Evolutionary conservation across 2,329 filamentous ascomycete species (phyloP), one percentile per base, ranked within the genome.

Genomic region (Penicillium sp.): DNA sequence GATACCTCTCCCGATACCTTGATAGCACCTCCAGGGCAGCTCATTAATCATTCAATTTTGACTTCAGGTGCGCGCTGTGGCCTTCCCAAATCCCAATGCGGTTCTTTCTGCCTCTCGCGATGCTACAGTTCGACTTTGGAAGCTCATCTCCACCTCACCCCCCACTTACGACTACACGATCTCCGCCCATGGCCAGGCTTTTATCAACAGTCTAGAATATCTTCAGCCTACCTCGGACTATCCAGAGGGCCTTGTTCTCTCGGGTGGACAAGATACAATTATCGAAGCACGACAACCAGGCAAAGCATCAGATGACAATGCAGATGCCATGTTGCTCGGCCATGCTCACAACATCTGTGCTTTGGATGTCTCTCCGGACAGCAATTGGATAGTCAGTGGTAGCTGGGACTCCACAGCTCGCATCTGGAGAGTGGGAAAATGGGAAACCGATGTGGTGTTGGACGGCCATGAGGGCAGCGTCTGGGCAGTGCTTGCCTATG

Each of bases 351-450:
- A 96, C 55, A 80, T 98, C 30, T 95, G 90, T 61, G 76, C 89
- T 6, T 68, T 98, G 30, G 86, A 94, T 55, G 81, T 86, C 11
- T 82, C 82, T 34, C 76, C 82, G 1, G 76, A 80, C 42, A 83
- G 82, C 2, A 76, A 70, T 30, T 85, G 80, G 61, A 73, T 96
- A 27, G 81, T 95, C 31, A 96, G 90, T 49, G 92, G 90, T 20
- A 85, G 89, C 54, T 98, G 92, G 92, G 92, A 98, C 64, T 79
- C 79, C 18, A 84, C 88, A 48, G 89, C 87, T 17, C 82, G 87
- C 37, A 69, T 96, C 35, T 98, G 92, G 92, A 76, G 74, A 46
- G 70, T 92, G n/a, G 77, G 78, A 27, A 88, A 83, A 50, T 95
- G 90, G 85, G 87, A 93, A 57, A 77, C 77, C 7, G 77, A 84